Evolutionary conservation across 805 yeast genomes (phyloP).

Genomic region (Ascoidea rubescens): DNA sequence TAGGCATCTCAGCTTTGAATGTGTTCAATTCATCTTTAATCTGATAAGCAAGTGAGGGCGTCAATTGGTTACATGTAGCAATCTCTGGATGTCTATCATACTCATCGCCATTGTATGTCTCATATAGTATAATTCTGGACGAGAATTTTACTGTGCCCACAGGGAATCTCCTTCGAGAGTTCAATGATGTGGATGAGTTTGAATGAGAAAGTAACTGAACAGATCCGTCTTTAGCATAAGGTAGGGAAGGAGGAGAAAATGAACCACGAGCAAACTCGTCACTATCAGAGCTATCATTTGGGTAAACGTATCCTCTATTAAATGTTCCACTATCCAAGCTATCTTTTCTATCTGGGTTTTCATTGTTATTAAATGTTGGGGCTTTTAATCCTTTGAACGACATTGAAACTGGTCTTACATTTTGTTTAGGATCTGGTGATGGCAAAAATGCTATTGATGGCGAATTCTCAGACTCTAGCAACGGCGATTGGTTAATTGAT

Average conservation of each 20-base stretch:
- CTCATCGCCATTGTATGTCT: conserved; percentile 69
- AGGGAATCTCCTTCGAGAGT: neutral
- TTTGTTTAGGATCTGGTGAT: neutral
- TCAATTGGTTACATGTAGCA: conserved; percentile 84
- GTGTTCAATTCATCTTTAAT: conserved; percentile 77
- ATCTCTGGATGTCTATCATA: conserved; percentile 89
- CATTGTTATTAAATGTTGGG: conserved; percentile 31
- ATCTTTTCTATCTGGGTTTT: neutral
- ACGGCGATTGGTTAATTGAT: neutral
- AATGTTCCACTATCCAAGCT: neutral
- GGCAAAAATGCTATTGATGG: neutral
- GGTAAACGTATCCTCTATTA: conserved; percentile 4
- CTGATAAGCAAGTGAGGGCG: conserved; percentile 75
- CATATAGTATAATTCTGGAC: conserved; percentile 69
- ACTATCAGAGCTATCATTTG: conserved; percentile 14
- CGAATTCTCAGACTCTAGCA: neutral
- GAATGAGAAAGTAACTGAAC: neutral
- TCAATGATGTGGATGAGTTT: neutral
- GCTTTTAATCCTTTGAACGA: conserved; percentile 53
- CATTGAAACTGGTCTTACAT: neutral
- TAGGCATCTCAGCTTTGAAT: conserved; percentile 66
- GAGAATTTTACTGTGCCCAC: conserved; percentile 44
- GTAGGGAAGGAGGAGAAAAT: conserved; percentile 26
- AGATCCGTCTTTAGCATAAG: conserved; percentile 4
- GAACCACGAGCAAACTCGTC: conserved; percentile 13